Evolutionary conservation across 441 rosid species (phyloP), one percentile per base, ranked within the genome.

Genomic region (Brassica hybrid): DNA sequence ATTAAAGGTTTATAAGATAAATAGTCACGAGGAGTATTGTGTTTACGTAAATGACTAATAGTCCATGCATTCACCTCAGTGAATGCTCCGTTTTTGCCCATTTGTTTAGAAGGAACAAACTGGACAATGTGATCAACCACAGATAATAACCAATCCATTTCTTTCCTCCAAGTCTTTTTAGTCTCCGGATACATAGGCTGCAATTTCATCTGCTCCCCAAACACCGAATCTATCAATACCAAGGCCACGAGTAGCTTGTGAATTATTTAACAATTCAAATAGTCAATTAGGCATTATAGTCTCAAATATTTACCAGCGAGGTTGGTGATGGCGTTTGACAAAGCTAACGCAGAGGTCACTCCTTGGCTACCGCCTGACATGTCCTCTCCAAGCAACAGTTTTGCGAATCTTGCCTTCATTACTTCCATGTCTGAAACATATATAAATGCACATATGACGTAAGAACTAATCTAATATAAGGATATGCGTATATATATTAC

Each of bases 311-410:
- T 70, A 88, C 92, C 90, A 18, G 90, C 86, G 56, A 88, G 88
- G 56, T 80, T 82, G 64, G 88, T 84, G 65, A 88, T 82, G 78
- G 90, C 87, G 77, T 88, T 88, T 36, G 92, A 88, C 79, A 88
- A 76, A 64, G 92, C 90, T 54, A 85, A 69, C 74, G 90, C 92
- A 14, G 92, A 84, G 68, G 83, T 76, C 65, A 85, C 92, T 11
- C 92, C 92, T 67, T 83, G 82, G 18, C 86, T 83, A 27, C 90
- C 90, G 6, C 92, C 92, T n/a, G 90, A 88, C 88, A 88, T 83
- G 69, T 88, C 90, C 83, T 88, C 90, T 43, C 90, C 92, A 50
- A 88, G 81, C 64, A 89, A 78, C 75, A 89, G 83, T 67, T 81
- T 85, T 7, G 90, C 82, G 56, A 89, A 89, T 71, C 83, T 83